Conservation (phyloP, 2,329 filamentous ascomycete species). For the Diaporthe australafricana region DNA sequence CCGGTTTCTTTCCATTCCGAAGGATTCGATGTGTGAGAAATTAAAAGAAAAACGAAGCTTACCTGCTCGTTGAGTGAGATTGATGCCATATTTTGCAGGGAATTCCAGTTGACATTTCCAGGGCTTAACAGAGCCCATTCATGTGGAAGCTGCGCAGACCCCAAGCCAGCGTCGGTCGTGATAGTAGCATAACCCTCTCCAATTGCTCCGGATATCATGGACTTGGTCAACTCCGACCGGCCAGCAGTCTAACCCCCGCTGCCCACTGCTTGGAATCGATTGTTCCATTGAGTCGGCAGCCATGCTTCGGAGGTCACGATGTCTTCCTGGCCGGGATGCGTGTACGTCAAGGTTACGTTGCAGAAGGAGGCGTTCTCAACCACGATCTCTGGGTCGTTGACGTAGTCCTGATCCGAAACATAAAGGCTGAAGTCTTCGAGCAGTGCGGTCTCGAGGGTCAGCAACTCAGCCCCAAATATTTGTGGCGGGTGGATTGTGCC, state of each 20-base stretch:
- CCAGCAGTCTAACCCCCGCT: slow-evolving; percentile 15
- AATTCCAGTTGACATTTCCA: slow-evolving; percentile 41
- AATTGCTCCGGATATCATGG: slow-evolving; percentile 39
- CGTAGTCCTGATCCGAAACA: slow-evolving; percentile 18
- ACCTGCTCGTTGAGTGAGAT: slow-evolving; percentile 40
- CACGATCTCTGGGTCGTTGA: slow-evolving; percentile 31
- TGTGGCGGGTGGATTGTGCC: no score
- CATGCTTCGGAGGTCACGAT: slow-evolving; percentile 2
- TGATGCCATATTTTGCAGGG: slow-evolving; percentile 40
- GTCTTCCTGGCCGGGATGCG: slow-evolving; percentile 12
- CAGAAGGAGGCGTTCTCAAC: slow-evolving; percentile 30
- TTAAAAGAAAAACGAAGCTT: no score
- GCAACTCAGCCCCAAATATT: slow-evolving; percentile 38
- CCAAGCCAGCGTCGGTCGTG: slow-evolving; percentile 44
- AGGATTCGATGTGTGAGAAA: no score
- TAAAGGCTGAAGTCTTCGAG: slow-evolving; percentile 38
- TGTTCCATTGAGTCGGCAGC: slow-evolving; percentile 19
- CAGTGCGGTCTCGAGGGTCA: slow-evolving; percentile 32
- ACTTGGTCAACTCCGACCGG: slow-evolving; percentile 30
- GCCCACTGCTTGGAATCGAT: slow-evolving; percentile 6
- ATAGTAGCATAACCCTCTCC: slow-evolving; percentile 42
- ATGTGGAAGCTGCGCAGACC: slow-evolving; percentile 4
- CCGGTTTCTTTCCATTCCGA: no score
- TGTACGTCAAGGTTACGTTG: slow-evolving; percentile 17
- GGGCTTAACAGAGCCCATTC: slow-evolving; percentile 9